Base-by-base conservation (phyloP, 768 basidiomycete genomes). In the Hortiboletus campestris region DNA sequence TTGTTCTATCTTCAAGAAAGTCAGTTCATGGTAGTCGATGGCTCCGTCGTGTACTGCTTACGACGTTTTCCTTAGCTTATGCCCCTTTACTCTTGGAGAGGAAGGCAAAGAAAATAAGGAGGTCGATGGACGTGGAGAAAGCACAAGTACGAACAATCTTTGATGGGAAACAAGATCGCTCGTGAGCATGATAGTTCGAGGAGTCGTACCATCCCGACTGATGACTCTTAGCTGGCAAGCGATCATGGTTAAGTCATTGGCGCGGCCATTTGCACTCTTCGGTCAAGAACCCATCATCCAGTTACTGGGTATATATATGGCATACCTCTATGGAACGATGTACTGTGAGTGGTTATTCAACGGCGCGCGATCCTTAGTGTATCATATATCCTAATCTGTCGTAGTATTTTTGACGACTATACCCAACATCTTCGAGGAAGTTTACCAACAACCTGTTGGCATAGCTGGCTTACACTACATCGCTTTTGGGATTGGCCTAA, bases 401-500 rank as follows among this genome's bases (percentile, higher is more conserved):
- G 4, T 53, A 89, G 87, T 89, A 20, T 85, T 85, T 64, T 70
- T 89, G 32, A 86, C 85, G 1, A 86, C 80, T 0, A 80, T 89
- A 29, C 83, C 88, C 0, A 58, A 68, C 0, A 86, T 88, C 42
- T 89, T 84, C 59, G 67, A 74, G 49, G 69, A 72, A 4, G 67
- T 77, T 1, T 92, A 91, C 62, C 69, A 77, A 36, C 70, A 88
- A 65, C 57, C 65, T 0, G 68, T 78, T 11, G 85, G 88, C 6
- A 83, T 86, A 46, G 76, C 82, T 0, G 85, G 88, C 0, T 67
- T 91, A 32, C 76, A 91, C 62, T 94, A 90, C 61, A 74, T 91
- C 53, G 80, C 89, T 0, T 76, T 91, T 7, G 89, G 88, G 0
- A 19, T 87, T 2, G 89, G 89, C 3, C 72, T 89, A 16, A 63